Evolutionary conservation across 345 rosid genomes (phyloP), one percentile per base, ranked within the genome.

Genomic region (Syzygium grande): DNA sequence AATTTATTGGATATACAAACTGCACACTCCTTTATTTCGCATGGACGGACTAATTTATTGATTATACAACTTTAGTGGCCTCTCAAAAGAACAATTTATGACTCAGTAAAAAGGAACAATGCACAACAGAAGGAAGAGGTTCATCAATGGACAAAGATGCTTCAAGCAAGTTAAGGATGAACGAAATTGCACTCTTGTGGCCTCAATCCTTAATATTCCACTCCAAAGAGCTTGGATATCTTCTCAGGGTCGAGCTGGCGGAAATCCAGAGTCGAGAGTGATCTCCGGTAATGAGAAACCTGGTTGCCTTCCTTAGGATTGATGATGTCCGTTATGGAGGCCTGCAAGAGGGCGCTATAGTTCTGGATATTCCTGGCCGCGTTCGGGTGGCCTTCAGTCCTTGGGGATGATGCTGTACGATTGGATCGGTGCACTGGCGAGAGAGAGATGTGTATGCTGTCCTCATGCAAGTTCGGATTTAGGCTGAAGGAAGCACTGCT

Each of bases 321-420:
- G 80, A 90, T 77, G 56, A 95, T 93, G 85, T 94, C 96, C 7
- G 93, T 86, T 43, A 93, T 89, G 13, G 97, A 92, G 29, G 96
- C 95, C 84, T 93, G 94, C 80, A 93, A 88, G 63, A 94, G 94
- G 41, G 93, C 90, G 87, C 83, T 73, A 41, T 59, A 89, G 85
- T 92, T 92, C 89, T 94, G 95, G 80, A 93, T 91, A 87, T 94
- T 95, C 90, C 88, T 93, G 22, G 89, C 54, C 5, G 96, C 97
- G 90, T 92, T 94, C 1, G 95, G 96, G 85, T 93, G 96, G 68
- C 90, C 94, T 84, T 92, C 94, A 2, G 94, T 92, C 84, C 89
- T 88, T 2, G 86, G 87, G 9, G 89, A 43, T 46, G 55, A 63
- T 7, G 85, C 52, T 84, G 90, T 83, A 11, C 17, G 85, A 49